Conservation (phyloP, 129 eudicot species). For the Helianthus annuus region HanXRQr2.0-SUNRISE NC_035447.2:119556469-119556968, state of each 20-base stretch:
- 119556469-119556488: conserved; percentile 25
- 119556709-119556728: conserved; percentile 11
- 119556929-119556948: conserved; percentile 25
- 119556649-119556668: conserved; percentile 23
- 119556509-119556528: conserved; percentile 28
- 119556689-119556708: conserved; percentile 30
- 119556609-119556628: conserved; percentile 31
- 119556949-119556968: conserved; percentile 18
- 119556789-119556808: conserved; percentile 27
- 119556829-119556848: conserved; percentile 16
- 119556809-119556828: conserved; percentile 35
- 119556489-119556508: conserved; percentile 35
- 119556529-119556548: conserved; percentile 25
- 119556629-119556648: conserved; percentile 25
- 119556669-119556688: conserved; percentile 34
- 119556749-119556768: conserved; percentile 32
- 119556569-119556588: conserved; percentile 29
- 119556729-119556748: conserved; percentile 30
- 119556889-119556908: conserved; percentile 19
- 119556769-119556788: conserved; percentile 28
- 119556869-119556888: conserved; percentile 37
- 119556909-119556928: conserved; percentile 19
- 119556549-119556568: conserved; percentile 24
- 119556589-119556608: conserved; percentile 36
- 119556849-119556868: conserved; percentile 26